Evolutionary conservation across 148 eudicot genomes (phyloP).

Genomic region (Agrostemma githago): DNA sequence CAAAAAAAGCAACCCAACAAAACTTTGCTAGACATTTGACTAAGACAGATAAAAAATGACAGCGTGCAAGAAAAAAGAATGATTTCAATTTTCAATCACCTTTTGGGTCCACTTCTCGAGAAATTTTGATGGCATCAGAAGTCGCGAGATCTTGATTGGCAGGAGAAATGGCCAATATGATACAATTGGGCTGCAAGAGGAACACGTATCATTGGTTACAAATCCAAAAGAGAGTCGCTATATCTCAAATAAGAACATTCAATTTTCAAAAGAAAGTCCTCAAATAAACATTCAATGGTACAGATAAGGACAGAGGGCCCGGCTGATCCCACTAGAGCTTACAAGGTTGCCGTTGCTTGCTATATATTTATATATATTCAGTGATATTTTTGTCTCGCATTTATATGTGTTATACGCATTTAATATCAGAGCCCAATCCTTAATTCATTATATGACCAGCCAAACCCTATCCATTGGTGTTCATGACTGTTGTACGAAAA

Average conservation of each 20-base stretch:
- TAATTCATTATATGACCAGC: neutral
- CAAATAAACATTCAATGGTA: neutral
- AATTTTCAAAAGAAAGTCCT: neutral
- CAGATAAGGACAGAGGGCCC: neutral
- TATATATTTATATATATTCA: neutral
- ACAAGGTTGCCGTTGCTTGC: neutral
- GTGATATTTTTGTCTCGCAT: neutral
- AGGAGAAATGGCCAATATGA: slow-evolving; percentile 70
- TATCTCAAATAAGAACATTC: neutral
- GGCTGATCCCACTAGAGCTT: neutral
- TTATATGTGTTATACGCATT: no score
- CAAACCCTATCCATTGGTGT: neutral
- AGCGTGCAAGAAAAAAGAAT: neutral
- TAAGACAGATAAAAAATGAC: neutral
- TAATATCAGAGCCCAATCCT: neutral
- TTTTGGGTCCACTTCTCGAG: slow-evolving; percentile 72
- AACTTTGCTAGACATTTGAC: neutral
- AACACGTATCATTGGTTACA: slow-evolving; percentile 6
- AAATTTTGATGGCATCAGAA: slow-evolving; percentile 69
- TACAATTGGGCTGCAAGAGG: slow-evolving; percentile 61
- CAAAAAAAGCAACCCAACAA: neutral
- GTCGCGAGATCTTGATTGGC: slow-evolving; percentile 84
- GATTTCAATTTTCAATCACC: slow-evolving; percentile 24
- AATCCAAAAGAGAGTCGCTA: neutral
- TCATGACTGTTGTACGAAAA: neutral